phyloP scores from a whole-genome alignment of 2,329 filamentous ascomycete species.

The Ceratocystis ficicola region DNA sequence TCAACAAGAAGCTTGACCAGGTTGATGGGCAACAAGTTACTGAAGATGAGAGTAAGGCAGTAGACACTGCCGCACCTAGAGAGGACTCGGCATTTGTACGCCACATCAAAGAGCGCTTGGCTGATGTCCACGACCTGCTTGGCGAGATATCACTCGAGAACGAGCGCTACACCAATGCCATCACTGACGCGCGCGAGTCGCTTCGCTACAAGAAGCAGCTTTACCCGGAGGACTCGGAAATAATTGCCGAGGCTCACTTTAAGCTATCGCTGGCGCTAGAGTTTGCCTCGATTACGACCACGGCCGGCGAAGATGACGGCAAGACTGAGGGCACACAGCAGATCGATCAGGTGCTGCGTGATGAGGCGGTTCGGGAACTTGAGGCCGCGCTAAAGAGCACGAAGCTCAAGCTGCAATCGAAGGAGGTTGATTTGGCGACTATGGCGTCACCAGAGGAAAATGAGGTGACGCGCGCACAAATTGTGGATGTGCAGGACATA shows the following conservation, averaged over 20 bases:
- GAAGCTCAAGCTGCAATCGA: conserved; percentile 55
- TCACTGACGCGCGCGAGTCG: conserved; percentile 66
- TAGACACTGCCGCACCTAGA: conserved; percentile 29
- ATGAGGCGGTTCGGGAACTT: conserved; percentile 59
- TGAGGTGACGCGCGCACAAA: conserved; percentile 48
- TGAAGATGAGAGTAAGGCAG: conserved; percentile 27
- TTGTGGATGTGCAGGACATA: conserved; percentile 65
- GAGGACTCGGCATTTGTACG: conserved; percentile 36
- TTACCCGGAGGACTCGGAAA: conserved; percentile 66
- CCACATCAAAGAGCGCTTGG: conserved; percentile 71
- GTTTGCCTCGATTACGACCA: conserved; percentile 67
- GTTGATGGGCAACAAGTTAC: conserved; percentile 24
- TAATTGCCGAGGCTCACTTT: conserved; percentile 89
- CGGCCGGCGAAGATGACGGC: conserved; percentile 39
- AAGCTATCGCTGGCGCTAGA: conserved; percentile 92
- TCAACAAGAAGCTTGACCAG: conserved; percentile 42
- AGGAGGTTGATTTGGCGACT: conserved; percentile 53
- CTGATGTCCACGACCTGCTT: conserved; percentile 86
- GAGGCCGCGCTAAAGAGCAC: conserved; percentile 63
- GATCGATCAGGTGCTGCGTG: conserved; percentile 57
- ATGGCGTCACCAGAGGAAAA: conserved; percentile 55
- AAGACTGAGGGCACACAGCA: conserved; percentile 35
- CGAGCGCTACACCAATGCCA: conserved; percentile 76
- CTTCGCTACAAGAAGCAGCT: conserved; percentile 68
- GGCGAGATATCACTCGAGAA: conserved; percentile 96